Evolutionary conservation across 1,284 basidiomycete genomes (phyloP).

Genomic region (Ustilago trichophora): DNA sequence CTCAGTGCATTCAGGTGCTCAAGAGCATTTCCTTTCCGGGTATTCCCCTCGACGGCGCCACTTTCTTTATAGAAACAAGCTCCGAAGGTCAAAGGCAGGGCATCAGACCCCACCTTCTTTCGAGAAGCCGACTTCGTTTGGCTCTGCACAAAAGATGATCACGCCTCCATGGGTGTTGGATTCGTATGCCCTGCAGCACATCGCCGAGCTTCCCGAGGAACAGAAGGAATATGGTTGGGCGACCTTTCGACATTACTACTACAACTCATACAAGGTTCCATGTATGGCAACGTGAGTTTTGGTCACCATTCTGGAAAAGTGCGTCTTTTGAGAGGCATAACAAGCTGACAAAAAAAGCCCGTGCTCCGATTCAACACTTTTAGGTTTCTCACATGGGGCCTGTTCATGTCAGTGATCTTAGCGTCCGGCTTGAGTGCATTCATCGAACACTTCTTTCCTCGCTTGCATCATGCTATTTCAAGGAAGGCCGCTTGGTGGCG

Average conservation of each 20-base stretch:
- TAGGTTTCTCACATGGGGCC: conserved; percentile 22
- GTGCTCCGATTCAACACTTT: neutral
- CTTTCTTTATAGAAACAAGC: too few species aligned
- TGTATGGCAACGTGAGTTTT: conserved; percentile 21
- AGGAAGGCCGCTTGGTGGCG: conserved; percentile 10
- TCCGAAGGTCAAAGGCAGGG: too few species aligned
- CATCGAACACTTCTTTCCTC: conserved; percentile 6
- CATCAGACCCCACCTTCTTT: too few species aligned
- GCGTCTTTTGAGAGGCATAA: too few species aligned
- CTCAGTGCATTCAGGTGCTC: too few species aligned
- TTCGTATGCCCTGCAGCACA: conserved; percentile 9
- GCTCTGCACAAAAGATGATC: conserved; percentile 19
- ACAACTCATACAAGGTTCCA: conserved; percentile 28
- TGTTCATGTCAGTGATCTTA: conserved; percentile 8
- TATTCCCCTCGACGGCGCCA: too few species aligned
- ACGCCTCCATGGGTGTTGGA: conserved; percentile 18
- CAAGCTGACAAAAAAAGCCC: neutral
- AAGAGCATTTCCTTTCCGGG: too few species aligned
- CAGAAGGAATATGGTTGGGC: conserved; percentile 14
- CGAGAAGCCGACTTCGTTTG: too few species aligned
- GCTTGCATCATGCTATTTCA: neutral
- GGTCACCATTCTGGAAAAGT: too few species aligned
- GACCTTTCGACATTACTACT: conserved; percentile 24
- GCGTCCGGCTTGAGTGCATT: conserved; percentile 1
- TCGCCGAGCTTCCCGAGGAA: conserved; percentile 5